Percentiles rank a stretch among this genome's conserved stretches.
Conservation (phyloP, 2,329 filamentous ascomycete species). For the Hypomyces perniciosus region DNA sequence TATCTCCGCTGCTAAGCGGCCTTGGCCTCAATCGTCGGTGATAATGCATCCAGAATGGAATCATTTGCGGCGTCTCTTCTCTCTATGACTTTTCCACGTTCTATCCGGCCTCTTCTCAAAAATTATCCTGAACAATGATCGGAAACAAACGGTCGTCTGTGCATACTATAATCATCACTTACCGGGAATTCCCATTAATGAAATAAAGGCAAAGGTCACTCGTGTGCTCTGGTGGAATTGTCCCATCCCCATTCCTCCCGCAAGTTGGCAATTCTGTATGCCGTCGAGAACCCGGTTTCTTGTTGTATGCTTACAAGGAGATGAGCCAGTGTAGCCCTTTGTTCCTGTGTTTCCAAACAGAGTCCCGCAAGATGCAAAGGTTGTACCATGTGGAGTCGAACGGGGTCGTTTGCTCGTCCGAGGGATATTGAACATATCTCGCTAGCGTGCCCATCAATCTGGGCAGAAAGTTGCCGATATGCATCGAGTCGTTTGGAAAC, state of each 20-base stretch:
- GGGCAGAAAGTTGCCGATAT: conserved; percentile 7
- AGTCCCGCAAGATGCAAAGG: conserved; percentile 13
- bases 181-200: too few relatives aligned
- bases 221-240: background rate
- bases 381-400: conserved; percentile 11
- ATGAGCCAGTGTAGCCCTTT: conserved; percentile 6
- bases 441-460: conserved; percentile 10
- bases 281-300: conserved; percentile 10
- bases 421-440: conserved; percentile 13
- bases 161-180: too few relatives aligned
- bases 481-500: conserved; percentile 7
- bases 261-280: conserved; percentile 5
- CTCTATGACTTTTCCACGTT: too few relatives aligned
- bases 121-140: too few relatives aligned
- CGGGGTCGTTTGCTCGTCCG: conserved; percentile 7
- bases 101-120: too few relatives aligned
- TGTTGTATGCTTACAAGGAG: conserved; percentile 8
- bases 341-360: conserved; percentile 11
- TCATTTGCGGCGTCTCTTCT: too few relatives aligned
- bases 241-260: conserved; percentile 7
- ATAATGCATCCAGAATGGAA: too few relatives aligned
- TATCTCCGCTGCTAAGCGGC: too few relatives aligned
- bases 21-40: too few relatives aligned
- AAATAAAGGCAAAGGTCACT: too few relatives aligned
- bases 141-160: too few relatives aligned